Percentiles rank a stretch among this genome's conserved stretches.
Conservation (phyloP, 164 flowering plant genomes). For the Buxus sempervirens region DNA sequence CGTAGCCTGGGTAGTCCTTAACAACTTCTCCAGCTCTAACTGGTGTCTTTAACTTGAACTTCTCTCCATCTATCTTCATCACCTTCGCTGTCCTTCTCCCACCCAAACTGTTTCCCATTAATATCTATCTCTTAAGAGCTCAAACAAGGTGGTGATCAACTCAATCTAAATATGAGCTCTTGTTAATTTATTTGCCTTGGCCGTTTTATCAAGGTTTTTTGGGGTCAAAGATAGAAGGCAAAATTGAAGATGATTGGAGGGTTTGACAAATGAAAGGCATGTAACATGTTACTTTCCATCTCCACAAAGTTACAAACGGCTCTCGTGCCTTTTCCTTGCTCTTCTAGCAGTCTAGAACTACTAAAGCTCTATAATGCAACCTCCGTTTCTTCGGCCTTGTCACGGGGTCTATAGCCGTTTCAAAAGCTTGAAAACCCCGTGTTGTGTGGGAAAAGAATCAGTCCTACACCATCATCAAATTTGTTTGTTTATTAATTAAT, state of each 20-base stretch:
- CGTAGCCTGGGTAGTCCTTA: conserved; percentile 45
- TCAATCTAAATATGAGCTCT: no score
- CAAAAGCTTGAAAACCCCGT: neutral
- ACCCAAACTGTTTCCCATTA: conserved; percentile 55
- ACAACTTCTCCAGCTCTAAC: conserved; percentile 29
- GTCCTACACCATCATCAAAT: neutral
- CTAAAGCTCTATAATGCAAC: neutral
- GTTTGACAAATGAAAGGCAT: no score
- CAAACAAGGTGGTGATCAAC: no score
- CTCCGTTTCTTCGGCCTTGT: neutral
- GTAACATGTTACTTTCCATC: no score
- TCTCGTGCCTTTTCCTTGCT: neutral
- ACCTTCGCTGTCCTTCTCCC: conserved; percentile 39
- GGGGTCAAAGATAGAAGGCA: no score
- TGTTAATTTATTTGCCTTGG: no score
- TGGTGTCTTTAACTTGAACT: conserved; percentile 46
- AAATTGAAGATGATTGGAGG: no score
- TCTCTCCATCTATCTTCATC: conserved; percentile 55
- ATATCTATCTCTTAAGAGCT: neutral
- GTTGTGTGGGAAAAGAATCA: neutral
- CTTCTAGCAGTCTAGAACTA: neutral
- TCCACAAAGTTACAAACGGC: no score
- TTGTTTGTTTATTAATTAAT: neutral
- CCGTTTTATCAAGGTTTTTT: no score
- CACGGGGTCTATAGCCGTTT: neutral